These are phyloP conservation scores for Thalassiosira tumida DNA, from an alignment of 352 stramenopile genomes.

Conservation along the genomic window DNA sequence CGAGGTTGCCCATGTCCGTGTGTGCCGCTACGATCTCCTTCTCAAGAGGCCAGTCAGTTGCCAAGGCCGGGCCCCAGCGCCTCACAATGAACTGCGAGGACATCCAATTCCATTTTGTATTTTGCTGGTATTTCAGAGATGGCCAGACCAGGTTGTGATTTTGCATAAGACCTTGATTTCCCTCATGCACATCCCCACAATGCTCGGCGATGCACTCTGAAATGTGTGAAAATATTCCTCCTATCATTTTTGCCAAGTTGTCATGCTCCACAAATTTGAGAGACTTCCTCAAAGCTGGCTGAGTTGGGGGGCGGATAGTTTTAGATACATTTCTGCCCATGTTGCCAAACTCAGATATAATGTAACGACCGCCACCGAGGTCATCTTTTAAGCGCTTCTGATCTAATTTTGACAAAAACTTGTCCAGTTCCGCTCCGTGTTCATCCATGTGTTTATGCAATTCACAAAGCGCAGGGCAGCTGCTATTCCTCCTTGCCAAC, in stretches of 20 bases:
- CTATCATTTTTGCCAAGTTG: conserved; percentile 23
- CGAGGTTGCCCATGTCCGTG: conserved; percentile 28
- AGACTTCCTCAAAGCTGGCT: conserved; percentile 30
- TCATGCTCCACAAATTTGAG: conserved; percentile 6
- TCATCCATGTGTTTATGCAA: conserved; percentile 22
- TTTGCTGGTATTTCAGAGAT: background rate
- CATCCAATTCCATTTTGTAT: conserved; percentile 20
- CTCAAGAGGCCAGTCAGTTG: conserved; percentile 23
- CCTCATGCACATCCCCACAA: conserved; percentile 12
- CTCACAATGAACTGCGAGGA: conserved; percentile 44
- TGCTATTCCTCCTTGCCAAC: conserved; percentile 23
- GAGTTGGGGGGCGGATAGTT: conserved; percentile 8
- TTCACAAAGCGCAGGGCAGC: conserved; percentile 1
- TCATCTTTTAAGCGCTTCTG: conserved; percentile 42
- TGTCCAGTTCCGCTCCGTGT: conserved; percentile 5
- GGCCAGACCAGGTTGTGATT: background rate
- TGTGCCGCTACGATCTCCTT: conserved; percentile 28
- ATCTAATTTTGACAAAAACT: conserved; percentile 50
- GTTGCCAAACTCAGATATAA: conserved; percentile 34
- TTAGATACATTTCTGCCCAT: conserved; percentile 46
- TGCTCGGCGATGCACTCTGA: conserved; percentile 1
- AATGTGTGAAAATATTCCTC: conserved; percentile 28
- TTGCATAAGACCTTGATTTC: conserved; percentile 26
- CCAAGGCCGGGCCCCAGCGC: conserved; percentile 4
- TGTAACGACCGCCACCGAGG: conserved; percentile 33